phyloP scores from a whole-genome alignment of 331 rosid species.

The Stylosanthes scabra region DNA sequence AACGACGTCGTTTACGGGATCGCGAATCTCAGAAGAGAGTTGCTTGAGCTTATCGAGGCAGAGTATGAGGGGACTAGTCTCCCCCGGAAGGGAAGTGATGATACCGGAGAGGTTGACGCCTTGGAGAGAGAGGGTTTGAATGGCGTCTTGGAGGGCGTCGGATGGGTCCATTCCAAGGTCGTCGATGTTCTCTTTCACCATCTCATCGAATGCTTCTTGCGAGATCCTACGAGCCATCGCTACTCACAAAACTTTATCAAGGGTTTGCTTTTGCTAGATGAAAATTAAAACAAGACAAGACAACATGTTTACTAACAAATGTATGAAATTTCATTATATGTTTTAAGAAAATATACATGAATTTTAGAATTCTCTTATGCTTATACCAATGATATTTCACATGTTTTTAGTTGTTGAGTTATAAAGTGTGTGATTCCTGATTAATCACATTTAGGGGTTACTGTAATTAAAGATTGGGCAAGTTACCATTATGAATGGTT shows the following conservation, averaged over 20 bases:
- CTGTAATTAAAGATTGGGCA: no score
- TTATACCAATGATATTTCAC: no score
- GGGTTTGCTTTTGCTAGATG: no score
- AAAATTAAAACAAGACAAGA: no score
- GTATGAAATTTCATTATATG: no score
- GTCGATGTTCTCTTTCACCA: conserved; percentile 85
- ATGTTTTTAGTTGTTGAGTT: no score
- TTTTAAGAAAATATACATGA: no score
- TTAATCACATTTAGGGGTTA: no score
- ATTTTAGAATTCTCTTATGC: no score
- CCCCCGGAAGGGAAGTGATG: conserved; percentile 78
- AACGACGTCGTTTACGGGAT: conserved; percentile 22
- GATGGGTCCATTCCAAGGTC: conserved; percentile 91
- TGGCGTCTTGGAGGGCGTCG: conserved; percentile 90
- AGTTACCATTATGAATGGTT: no score
- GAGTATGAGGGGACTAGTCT: conserved; percentile 69
- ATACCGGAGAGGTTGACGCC: conserved; percentile 97
- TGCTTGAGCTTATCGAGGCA: conserved; percentile 61
- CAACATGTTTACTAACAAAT: no score
- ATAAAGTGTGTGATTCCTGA: no score
- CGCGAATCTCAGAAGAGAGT: conserved; percentile 39
- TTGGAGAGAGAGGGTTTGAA: conserved; percentile 83
- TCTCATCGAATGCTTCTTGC: conserved; percentile 85
- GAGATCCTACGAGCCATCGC: conserved; percentile 83
- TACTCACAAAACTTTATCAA: neutral